Percentiles rank a stretch among this genome's conserved stretches.
Evolutionary conservation across 2,329 filamentous ascomycete species (phyloP).

Genomic region (Xylariaceae sp.): DNA sequence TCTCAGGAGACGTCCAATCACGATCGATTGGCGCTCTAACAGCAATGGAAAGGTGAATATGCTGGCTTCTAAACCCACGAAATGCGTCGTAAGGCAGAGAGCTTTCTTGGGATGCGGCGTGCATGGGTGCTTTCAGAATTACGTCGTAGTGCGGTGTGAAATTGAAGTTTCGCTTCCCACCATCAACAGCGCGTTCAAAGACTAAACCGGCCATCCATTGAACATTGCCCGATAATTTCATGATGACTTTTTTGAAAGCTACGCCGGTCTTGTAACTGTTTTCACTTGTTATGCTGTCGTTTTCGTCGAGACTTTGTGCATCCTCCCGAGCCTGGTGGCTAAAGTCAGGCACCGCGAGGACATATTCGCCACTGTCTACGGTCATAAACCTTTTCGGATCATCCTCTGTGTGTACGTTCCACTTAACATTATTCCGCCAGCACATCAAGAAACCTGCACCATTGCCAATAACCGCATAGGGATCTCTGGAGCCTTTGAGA

Average conservation of each 20-base stretch:
- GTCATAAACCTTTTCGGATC: conserved; percentile 94
- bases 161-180: conserved; percentile 77
- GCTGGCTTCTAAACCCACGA: conserved; percentile 91
- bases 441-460: conserved; percentile 98
- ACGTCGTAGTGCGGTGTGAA: conserved; percentile 95
- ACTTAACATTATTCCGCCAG: conserved; percentile 92
- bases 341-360: conserved; percentile 92
- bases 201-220: conserved; percentile 90
- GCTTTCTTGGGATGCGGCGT: conserved; percentile 65
- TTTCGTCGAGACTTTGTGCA: conserved; percentile 54
- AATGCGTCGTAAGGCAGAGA: conserved; percentile 83
- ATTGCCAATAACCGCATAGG: conserved; percentile 89
- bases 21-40: conserved; percentile 85
- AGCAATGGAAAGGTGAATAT: conserved; percentile 94
- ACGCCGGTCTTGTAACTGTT: conserved; percentile 74
- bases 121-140: conserved; percentile 79
- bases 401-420: conserved; percentile 82
- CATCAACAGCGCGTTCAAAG: conserved; percentile 82
- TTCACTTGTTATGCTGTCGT: conserved; percentile 65
- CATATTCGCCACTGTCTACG: conserved; percentile 92
- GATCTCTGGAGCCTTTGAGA: conserved; percentile 89
- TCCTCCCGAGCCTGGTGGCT: conserved; percentile 82
- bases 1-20: conserved; percentile 80
- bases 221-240: conserved; percentile 97
- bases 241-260: conserved; percentile 96